Evolutionary conservation across 495 filamentous ascomycete genomes (phyloP), one percentile per base, ranked within the genome.

Genomic region (Poronia punctata): DNA sequence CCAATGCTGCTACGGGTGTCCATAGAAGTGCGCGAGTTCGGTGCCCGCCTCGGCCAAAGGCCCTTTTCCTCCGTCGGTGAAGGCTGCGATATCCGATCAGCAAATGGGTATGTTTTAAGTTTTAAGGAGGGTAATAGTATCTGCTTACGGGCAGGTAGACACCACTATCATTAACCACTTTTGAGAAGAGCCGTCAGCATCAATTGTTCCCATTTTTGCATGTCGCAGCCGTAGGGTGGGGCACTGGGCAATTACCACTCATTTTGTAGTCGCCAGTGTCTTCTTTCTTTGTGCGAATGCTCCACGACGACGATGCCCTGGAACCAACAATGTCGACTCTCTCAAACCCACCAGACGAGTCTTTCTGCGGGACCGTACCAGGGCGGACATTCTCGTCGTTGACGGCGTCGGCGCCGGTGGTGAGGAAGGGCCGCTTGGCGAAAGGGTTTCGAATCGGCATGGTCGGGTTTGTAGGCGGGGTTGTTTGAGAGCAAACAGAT

Each of bases 151-250:
- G 92, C 48, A 97, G 82, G 65, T 95, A 98, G 38, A 95, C 85
- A 31, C 92, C 92, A 64, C 86, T 90, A 60, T 92, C 90, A 64
- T 95, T 92, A 57, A 98, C 90, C 25, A 96, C 92, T 98, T 57
- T 10, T 23, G 26, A 16, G 17, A 38, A 44, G 9, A 35, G 23
- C 31, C 23, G 46, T 65, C 25, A 64, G 59, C 43, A 25, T 30
- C 22, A n/a, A 11, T 5, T 35, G 14, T 15, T 27, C 27, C 3
- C 0, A 15, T 25, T 38, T 28, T 21, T 17, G 34, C n/a, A n/a
- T n/a, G 19, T 24, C 29, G 11, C 22, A 12, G 23, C 40, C 35
- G 27, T 27, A 43, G 49, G 26, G 7, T 32, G 20, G 24, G 21
- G 34, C 24, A 17, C 33, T 40, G 20, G 35, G 42, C 25, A 52